These are phyloP conservation scores for Coprinellus micaceus DNA, from an alignment of 768 basidiomycete species.

Conservation along the genomic window DNA sequence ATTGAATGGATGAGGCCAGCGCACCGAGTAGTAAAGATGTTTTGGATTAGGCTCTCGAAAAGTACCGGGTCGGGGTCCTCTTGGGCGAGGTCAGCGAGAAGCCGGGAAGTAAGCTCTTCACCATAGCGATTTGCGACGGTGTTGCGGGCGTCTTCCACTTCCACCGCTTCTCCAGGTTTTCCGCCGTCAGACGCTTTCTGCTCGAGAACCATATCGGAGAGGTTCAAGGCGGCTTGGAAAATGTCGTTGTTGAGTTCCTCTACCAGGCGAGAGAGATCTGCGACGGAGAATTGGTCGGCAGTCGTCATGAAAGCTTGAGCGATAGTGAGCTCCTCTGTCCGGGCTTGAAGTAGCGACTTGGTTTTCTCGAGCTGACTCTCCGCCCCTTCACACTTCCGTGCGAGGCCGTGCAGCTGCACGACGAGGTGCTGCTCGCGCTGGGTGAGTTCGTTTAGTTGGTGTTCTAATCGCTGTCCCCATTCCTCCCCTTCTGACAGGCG, in stretches of 20 bases:
- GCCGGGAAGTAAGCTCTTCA: neutral
- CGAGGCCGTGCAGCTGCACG: too few relatives aligned
- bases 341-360: too few relatives aligned
- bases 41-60: neutral
- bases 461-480: too few relatives aligned
- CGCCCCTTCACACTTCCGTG: too few relatives aligned
- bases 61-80: neutral
- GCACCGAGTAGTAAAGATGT: too few relatives aligned
- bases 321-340: constrained; percentile 31
- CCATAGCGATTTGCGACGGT: neutral
- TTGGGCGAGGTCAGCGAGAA: neutral
- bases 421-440: too few relatives aligned
- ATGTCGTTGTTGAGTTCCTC: constrained; percentile 46
- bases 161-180: neutral
- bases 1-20: too few relatives aligned
- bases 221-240: constrained; percentile 41
- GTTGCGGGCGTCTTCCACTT: neutral
- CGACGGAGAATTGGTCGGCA: constrained; percentile 39
- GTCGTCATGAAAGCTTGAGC: constrained; percentile 42
- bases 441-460: too few relatives aligned
- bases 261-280: constrained; percentile 35
- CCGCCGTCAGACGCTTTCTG: neutral
- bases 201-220: constrained; percentile 28
- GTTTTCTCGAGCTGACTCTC: too few relatives aligned
- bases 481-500: too few relatives aligned